Evolutionary conservation across 2,329 filamentous ascomycete genomes (phyloP), one percentile per base, ranked within the genome.

Genomic region (Periconia digitata): DNA sequence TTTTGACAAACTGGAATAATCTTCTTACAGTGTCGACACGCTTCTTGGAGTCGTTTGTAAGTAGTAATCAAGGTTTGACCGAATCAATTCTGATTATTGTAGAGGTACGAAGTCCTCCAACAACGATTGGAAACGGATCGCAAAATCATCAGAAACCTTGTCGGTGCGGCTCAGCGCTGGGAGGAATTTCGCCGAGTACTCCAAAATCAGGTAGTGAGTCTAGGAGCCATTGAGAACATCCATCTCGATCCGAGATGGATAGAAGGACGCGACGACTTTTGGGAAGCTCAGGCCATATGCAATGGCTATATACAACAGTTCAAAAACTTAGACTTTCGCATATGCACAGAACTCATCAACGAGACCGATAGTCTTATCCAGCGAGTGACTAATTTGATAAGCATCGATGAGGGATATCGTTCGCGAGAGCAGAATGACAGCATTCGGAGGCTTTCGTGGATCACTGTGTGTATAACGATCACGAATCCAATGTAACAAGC

Each of bases 341-440:
- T 44, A 4, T 36, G 42, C 20, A 37, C 42, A 44, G 42, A 37
- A 15, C 42, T 44, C 8, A 36, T 44, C 15, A 35, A 37, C 18
- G 42, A 44, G n/a, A 44, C 42, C 15, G 42, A 44, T 22, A 23
- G n/a, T n/a, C 32, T 44, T 12, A 44, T 44, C n/a, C 42, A 44
- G 20, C 27, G 42, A 37, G 32, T 44, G 15, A 44, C 42, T 17
- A 44, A 44, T 37, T 37, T 44, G 27, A 44, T 44, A 22, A 44
- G 27, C 27, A 44, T 44, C 27, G 42, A 44, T 18, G 42, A 44
- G 13, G 42, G 42, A 4, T 44, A 44, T 37, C 42, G 42, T 18
- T 44, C 42, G 8, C 42, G 42, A 12, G 42, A 44, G 20, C 27
- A 35, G 10, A 44, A 44, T 24, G 42, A 35, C 4, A 44, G 42